These are phyloP conservation scores for Saxophila tyrrhenica DNA, from an alignment of 495 filamentous ascomycete species.

Conservation along the genomic window DNA sequence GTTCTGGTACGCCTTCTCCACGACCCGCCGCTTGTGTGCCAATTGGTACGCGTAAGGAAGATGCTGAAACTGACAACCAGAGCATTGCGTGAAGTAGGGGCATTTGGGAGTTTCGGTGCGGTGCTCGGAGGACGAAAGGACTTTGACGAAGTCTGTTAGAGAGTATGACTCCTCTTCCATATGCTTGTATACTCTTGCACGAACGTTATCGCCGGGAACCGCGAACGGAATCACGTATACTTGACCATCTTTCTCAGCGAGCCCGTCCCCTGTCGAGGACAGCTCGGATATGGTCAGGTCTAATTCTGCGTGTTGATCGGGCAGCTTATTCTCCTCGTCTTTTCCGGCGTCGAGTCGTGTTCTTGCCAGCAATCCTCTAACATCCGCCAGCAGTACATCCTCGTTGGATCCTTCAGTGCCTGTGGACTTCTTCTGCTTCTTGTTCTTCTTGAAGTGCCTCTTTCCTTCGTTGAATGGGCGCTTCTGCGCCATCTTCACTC, in stretches of 20 bases:
- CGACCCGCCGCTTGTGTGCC: slow-evolving; percentile 67
- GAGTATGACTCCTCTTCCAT: slow-evolving; percentile 49
- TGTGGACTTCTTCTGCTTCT: slow-evolving; percentile 41
- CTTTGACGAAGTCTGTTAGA: slow-evolving; percentile 67
- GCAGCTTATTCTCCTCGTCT: slow-evolving; percentile 36
- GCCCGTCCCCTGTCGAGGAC: slow-evolving; percentile 82
- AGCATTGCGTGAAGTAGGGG: slow-evolving; percentile 75
- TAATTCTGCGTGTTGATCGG: slow-evolving; percentile 61
- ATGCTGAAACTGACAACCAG: slow-evolving; percentile 96
- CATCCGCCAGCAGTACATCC: slow-evolving; percentile 62
- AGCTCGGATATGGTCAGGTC: slow-evolving; percentile 64
- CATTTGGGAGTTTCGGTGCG: slow-evolving; percentile 69
- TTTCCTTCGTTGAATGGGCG: slow-evolving; percentile 22
- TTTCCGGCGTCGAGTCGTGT: slow-evolving; percentile 27
- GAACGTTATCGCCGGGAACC: slow-evolving; percentile 70
- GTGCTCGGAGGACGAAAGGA: slow-evolving; percentile 58
- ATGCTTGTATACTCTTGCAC: slow-evolving; percentile 67
- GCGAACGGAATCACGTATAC: slow-evolving; percentile 86
- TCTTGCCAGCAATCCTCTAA: slow-evolving; percentile 47
- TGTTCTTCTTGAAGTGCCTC: slow-evolving; percentile 38
- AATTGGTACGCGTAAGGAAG: slow-evolving; percentile 80
- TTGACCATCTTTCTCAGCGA: slow-evolving; percentile 57
- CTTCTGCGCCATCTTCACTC: slow-evolving; percentile 21
- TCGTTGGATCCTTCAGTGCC: slow-evolving; percentile 39
- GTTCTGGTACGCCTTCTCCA: slow-evolving; percentile 84